These are phyloP conservation scores for Erodium moschatum DNA, from an alignment of 441 rosid species.

Conservation along the genomic window DNA sequence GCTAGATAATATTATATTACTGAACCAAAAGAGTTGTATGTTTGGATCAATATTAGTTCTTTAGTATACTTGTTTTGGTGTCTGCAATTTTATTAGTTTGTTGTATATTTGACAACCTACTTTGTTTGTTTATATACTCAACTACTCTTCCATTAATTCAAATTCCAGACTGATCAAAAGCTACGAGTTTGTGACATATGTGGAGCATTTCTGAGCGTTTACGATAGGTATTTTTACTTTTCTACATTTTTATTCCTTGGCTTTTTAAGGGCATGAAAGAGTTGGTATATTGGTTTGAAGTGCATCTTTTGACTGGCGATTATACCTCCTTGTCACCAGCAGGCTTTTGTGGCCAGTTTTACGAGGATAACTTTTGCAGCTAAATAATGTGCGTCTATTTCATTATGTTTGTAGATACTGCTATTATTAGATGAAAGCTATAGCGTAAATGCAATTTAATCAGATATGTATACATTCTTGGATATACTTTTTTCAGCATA, in stretches of 20 bases:
- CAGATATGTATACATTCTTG: conserved; percentile 21
- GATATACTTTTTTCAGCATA: conserved; percentile 20
- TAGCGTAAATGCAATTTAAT: conserved; percentile 23
- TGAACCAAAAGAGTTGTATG: background rate
- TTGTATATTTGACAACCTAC: background rate
- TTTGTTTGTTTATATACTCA: background rate
- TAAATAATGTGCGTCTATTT: conserved; percentile 94
- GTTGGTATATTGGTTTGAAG: conserved; percentile 64
- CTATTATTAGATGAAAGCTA: conserved; percentile 42
- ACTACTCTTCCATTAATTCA: background rate
- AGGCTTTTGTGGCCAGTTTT: conserved; percentile 99
- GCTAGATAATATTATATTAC: too few relatives aligned
- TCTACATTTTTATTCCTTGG: conserved; percentile 19
- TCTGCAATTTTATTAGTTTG: background rate
- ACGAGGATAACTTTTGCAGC: conserved; percentile 99
- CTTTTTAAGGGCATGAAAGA: conserved; percentile 35
- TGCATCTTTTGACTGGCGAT: conserved; percentile 83
- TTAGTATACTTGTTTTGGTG: background rate
- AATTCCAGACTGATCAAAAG: conserved; percentile 94
- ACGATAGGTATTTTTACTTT: conserved; percentile 67
- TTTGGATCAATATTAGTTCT: background rate
- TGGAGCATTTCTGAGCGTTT: conserved; percentile 97
- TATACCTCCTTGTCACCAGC: conserved; percentile 95
- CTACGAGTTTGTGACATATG: conserved; percentile 97
- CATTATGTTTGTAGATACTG: conserved; percentile 59